Evolutionary conservation across 345 rosid genomes (phyloP), one percentile per base, ranked within the genome.

Genomic region (Limnanthes douglasii): DNA sequence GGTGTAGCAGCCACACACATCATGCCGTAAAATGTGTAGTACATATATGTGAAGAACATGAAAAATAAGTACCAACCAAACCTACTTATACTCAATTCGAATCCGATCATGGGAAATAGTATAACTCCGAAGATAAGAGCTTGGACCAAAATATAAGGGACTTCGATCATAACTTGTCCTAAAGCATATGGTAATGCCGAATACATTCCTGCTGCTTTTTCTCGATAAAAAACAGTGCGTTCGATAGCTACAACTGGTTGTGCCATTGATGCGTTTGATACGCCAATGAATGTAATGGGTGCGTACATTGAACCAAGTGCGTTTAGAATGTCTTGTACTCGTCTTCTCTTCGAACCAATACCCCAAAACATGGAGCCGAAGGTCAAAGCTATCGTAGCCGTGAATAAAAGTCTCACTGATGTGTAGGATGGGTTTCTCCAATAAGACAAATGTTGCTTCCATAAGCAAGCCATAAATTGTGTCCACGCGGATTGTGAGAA

Each of bases 181-280:
- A 73, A 73, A 15, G 90, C 90, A 41, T 78, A 78, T 11, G 90
- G 72, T 41, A 78, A 22, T 15, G 73, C 74, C n/a, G 83, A 78
- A 41, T 78, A 78, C 79, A 78, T 67, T 39, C 83, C 76, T 3
- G 90, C 79, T 14, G 76, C 79, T 43, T 74, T 68, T 58, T 78
- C 83, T 40, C 90, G 53, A 34, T 78, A 78, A 45, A 73, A 78
- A 2, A 78, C 79, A 1, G 79, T 78, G 44, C 83, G 65, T 42
- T 78, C 90, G 4, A 73, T 47, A 0, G 68, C 65, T 16, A 78
- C 90, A 11, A 78, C 76, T 4, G 90, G 69, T 36, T 73, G 83
- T 21, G 61, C 70, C 2, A 72, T 34, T 2, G 64, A 14, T 3
- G 66, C 46, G 46, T 73, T 78, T 52, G 62, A 68, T 11, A 66